Base-by-base conservation (phyloP, 2,329 filamentous ascomycete species). In the Sarocladiaceae sp. region DNA sequence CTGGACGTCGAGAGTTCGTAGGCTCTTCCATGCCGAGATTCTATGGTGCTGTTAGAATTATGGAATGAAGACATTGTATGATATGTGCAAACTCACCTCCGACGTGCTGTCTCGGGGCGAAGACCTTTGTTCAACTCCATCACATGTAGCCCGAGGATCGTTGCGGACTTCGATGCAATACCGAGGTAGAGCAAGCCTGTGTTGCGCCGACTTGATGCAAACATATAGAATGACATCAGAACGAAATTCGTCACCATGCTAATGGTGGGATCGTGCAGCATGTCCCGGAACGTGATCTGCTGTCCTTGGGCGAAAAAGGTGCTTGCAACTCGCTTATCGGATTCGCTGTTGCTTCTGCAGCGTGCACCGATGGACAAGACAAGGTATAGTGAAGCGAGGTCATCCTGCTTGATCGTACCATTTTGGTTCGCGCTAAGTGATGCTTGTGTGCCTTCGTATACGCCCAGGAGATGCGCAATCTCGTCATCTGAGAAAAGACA, bases 81-180 rank as follows among this genome's bases (percentile, higher is more conserved):
- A n/a, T 18, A 25, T 28, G 12, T 17, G 22, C 4, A 18, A 10
- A n/a, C 13, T 12, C 33, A 48, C 44, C 44, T 48, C 11, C 26
- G 25, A 33, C 44, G 44, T 5, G 44, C 44, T 31, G 44, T 48
- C 26, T 48, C 44, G 10, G 44, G 44, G 23, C 44, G 44, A 10
- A 48, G 26, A 33, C 44, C 44, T 17, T 48, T 48, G 44, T 48
- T 48, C 25, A 48, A 18, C 26, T 48, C 44, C 26, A 48, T 48
- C 4, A 48, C 44, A 48, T 48, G 44, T 3, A 48, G 44, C 4
- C 44, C 44, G 4, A 48, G 44, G 15, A 48, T 48, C 8, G 44
- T 48, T 20, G 44, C 44, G 13, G 44, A 25, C 23, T 48, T 48
- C 11, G 44, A 48, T 11, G 44, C 44, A 20, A 48, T 33, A 20